Evolutionary conservation across 306 rosid genomes (phyloP).

Genomic region (Mimosa pudica): DNA sequence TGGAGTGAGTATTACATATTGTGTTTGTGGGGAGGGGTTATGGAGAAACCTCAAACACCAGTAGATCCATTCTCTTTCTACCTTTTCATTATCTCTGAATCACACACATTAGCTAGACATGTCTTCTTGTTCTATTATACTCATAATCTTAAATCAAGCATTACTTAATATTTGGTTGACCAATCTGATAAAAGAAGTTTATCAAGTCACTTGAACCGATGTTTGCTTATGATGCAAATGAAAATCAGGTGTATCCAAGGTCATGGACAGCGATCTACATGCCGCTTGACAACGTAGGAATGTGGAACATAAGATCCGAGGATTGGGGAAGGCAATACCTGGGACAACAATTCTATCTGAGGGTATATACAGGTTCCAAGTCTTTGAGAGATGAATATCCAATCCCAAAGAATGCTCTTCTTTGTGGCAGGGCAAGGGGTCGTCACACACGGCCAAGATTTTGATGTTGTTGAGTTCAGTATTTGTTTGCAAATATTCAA

Average conservation of each 20-base stretch:
- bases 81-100: background rate
- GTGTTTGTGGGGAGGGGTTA: background rate
- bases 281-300: conserved; percentile 90
- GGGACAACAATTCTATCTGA: conserved; percentile 92
- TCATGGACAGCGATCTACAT: conserved; percentile 92
- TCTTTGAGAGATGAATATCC: conserved; percentile 83
- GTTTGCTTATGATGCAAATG: background rate
- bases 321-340: conserved; percentile 91
- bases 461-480: conserved; percentile 12
- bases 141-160: no score
- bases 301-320: conserved; percentile 95
- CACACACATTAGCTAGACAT: background rate
- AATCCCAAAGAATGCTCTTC: conserved; percentile 79
- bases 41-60: background rate
- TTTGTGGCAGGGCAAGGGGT: conserved; percentile 85
- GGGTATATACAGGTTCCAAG: conserved; percentile 70
- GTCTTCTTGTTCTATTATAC: background rate
- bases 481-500: background rate
- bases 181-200: no score
- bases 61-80: background rate
- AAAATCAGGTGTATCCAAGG: conserved; percentile 73
- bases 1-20: no score
- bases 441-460: conserved; percentile 68
- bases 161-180: no score
- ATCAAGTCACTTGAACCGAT: no score